Evolutionary conservation across 768 basidiomycete genomes (phyloP), one percentile per base, ranked within the genome.

Genomic region (Mycena galopus): DNA sequence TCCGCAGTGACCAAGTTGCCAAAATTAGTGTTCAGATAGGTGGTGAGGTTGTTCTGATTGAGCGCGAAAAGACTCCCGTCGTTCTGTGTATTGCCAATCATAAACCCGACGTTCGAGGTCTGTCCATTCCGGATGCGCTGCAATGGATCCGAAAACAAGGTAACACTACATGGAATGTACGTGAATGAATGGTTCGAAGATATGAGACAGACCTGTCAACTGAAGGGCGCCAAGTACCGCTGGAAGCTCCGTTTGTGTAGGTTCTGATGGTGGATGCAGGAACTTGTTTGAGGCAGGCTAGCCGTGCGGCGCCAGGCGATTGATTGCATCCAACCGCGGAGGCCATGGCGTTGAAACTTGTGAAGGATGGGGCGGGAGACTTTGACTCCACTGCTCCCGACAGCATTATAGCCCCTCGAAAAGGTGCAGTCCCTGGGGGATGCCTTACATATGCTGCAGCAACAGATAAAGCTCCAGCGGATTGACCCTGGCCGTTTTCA

Each of bases 201-300:
- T 8, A 19, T 16, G 8, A 17, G 4, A 30, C 53, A 23, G 16
- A 55, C 53, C 8, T 55, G 62, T 74, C 73, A 19, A 73, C 67
- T 5, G 59, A 23, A 17, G 62, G 33, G 2, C n/a, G 33, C 59
- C 72, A 78, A 1, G 37, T 19, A 10, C 57, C 47, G 33, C 67
- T 62, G 9, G 55, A 57, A 17, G 76, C 58, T 4, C 72, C 61
- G 64, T 78, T 76, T 6, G 67, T 63, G 57, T 57, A 80, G 1
- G 51, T 55, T 0, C 66, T 72, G 47, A 80, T 79, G 7, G 57
- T 47, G 21, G 47, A n/a, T 1, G 77, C 75, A 14, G 79, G 71
- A 16, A 80, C 71, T 8, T 47, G n/a, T 29, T 73, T 78, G 42
- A 80, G 69, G 66, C 79, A 80, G 8, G 74, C 37, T 9, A 80